A percentile compares a stretch with the other conserved stretches of the same genome.
These are phyloP conservation scores for Candida freyschussii DNA, from an alignment of 1,139 yeast species.

Conservation along the genomic window DNA sequence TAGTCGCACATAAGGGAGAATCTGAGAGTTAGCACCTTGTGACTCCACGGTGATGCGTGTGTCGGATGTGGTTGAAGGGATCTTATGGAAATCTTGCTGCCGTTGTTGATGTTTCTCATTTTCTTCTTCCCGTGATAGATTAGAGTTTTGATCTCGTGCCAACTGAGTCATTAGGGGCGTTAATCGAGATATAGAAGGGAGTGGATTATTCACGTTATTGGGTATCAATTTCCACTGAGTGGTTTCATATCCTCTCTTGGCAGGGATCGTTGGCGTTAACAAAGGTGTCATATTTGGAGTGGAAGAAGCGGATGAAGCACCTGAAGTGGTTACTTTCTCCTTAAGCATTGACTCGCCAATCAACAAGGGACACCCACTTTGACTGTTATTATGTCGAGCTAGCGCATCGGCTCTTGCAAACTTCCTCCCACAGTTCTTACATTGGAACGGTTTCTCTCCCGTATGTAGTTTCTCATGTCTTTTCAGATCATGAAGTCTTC, in stretches of 20 bases:
- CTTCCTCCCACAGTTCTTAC: constrained; percentile 56
- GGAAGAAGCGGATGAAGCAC: too few relatives aligned
- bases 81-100: too few relatives aligned
- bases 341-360: constrained; percentile 13
- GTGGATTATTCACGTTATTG: too few relatives aligned
- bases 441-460: constrained; percentile 66
- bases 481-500: constrained; percentile 71
- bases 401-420: constrained; percentile 81
- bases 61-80: background rate
- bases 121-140: too few relatives aligned
- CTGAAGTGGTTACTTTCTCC: too few relatives aligned
- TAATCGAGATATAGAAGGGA: constrained; percentile 14
- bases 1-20: constrained; percentile 21
- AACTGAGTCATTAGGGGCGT: constrained; percentile 9
- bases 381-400: constrained; percentile 52
- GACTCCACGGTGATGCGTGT: constrained; percentile 4
- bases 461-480: constrained; percentile 74
- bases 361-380: constrained; percentile 22
- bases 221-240: constrained; percentile 16
- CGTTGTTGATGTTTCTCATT: too few relatives aligned
- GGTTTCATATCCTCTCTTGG: too few relatives aligned
- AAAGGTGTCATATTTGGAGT: too few relatives aligned
- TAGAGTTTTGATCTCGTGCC: too few relatives aligned
- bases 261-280: too few relatives aligned
- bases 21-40: constrained; percentile 6